phyloP scores from a whole-genome alignment of 768 basidiomycete species.

The Psilocybe cyanescens region DNA sequence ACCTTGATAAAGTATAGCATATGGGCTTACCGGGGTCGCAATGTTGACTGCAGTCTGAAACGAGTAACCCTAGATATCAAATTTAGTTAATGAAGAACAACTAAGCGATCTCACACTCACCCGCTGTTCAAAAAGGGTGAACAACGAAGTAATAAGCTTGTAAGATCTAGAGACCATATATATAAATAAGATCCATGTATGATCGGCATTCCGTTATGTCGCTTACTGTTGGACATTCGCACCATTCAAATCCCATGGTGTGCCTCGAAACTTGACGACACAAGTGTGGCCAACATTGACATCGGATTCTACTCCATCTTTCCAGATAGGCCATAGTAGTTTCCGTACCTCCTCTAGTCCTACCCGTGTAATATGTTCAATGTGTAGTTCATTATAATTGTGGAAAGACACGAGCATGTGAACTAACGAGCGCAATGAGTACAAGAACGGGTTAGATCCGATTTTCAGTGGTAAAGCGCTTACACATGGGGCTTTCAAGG shows the following conservation, averaged over 20 bases:
- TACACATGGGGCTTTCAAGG: constrained; percentile 16
- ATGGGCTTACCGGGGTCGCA: constrained; percentile 49
- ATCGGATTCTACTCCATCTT: constrained; percentile 60
- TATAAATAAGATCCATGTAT: constrained; percentile 8
- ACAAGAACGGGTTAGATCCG: constrained; percentile 5
- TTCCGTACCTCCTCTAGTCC: constrained; percentile 64
- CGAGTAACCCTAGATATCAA: constrained; percentile 61
- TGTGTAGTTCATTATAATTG: constrained; percentile 64
- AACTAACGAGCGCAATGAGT: constrained; percentile 41
- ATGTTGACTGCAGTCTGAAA: constrained; percentile 67
- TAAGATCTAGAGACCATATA: constrained; percentile 47
- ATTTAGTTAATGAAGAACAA: constrained; percentile 2
- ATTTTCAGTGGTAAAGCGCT: neutral
- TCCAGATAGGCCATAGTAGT: constrained; percentile 66
- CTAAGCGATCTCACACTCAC: constrained; percentile 38
- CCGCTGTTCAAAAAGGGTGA: constrained; percentile 59
- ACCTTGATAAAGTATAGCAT: neutral
- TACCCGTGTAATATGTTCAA: constrained; percentile 52
- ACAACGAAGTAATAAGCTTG: constrained; percentile 62
- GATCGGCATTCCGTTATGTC: neutral
- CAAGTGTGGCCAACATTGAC: constrained; percentile 49
- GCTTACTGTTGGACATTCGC: constrained; percentile 56
- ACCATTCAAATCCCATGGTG: constrained; percentile 71
- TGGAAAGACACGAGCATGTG: constrained; percentile 77
- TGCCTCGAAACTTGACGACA: constrained; percentile 64